Evolutionary conservation across 2,329 filamentous ascomycete genomes (phyloP), one percentile per base, ranked within the genome.

Genomic region (Colletotrichum shisoi): DNA sequence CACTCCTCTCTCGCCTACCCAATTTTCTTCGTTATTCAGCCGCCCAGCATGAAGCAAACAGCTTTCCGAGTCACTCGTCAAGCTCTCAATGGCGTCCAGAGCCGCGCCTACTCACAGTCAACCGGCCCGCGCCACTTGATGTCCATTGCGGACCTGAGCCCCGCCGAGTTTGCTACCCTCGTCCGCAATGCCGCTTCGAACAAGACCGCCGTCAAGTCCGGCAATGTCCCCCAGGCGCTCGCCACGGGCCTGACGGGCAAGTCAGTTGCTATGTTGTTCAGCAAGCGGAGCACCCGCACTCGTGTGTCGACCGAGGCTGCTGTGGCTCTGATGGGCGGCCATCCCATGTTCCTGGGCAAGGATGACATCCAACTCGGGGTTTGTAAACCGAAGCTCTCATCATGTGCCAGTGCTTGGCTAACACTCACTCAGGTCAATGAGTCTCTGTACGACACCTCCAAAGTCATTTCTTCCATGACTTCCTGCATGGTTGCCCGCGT

Each of bases 361-460:
- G 90, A 96, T 62, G 95, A 99, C 76, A 99, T 99, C 70, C 95
- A 99, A 79, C 84, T 99, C 21, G 95, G 95, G 59, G 95, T 91
- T 78, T 71, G 84, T 81, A 37, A 31, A 51, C 19, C n/a, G 3
- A 54, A 56, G 34, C 21, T 37, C 31, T 21, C 21, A 62, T n/a
- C 9, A 39, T 4, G 21, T 15, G 9, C 7, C 31, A 21, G 13
- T 44, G 44, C 3, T 4, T 42, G 11, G 40, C 68, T 69, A 48
- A 69, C 53, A 56, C 59, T 56, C 46, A 2, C 9, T 45, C 70
- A 91, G 89, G 89, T 94, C 70, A 99, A 99, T 74, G 95, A 99
- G 80, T 94, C 92, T 5, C 84, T 98, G n/a, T 91, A 92, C 76
- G 95, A 99, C 79, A 97, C 94, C 5, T 90, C 92, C 0, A 85